Evolutionary conservation across 1,284 basidiomycete genomes (phyloP).

Genomic region (Leccinum fuscescens): DNA sequence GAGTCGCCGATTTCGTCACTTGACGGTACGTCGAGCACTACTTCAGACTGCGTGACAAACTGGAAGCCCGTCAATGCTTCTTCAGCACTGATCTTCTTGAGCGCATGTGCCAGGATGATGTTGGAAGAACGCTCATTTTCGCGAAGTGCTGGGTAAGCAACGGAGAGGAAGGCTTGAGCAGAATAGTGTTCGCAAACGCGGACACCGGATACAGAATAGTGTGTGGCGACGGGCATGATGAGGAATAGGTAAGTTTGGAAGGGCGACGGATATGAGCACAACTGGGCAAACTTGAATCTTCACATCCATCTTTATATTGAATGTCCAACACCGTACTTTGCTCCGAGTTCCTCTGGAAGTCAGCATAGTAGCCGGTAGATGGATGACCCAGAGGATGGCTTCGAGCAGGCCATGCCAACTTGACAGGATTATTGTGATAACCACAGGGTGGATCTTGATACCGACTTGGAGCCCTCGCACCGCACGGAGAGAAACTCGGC

Average conservation of each 20-base stretch:
- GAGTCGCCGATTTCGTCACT: conserved; percentile 21
- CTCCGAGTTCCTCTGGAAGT: conserved; percentile 25
- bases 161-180: conserved; percentile 43
- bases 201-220: conserved; percentile 21
- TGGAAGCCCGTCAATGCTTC: conserved; percentile 37
- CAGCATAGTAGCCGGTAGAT: conserved; percentile 10
- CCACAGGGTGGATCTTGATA: conserved; percentile 23
- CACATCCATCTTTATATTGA: conserved; percentile 13
- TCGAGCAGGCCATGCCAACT: conserved; percentile 4
- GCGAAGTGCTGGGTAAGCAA: conserved; percentile 42
- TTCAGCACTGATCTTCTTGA: conserved; percentile 42
- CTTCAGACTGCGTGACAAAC: conserved; percentile 38
- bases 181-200: conserved; percentile 45
- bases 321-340: conserved; percentile 1
- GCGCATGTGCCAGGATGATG: conserved; percentile 51
- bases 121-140: conserved; percentile 48
- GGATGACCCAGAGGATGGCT: conserved; percentile 13
- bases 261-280: conserved; percentile 27
- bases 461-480: neutral
- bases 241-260: conserved; percentile 9
- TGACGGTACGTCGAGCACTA: conserved; percentile 17
- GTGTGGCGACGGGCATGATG: conserved; percentile 29
- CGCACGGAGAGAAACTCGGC: neutral
- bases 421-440: neutral
- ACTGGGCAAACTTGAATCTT: neutral